These are phyloP conservation scores for Magnaporthales sp. DNA, from an alignment of 2,329 filamentous ascomycete species.

Conservation along the genomic window DNA sequence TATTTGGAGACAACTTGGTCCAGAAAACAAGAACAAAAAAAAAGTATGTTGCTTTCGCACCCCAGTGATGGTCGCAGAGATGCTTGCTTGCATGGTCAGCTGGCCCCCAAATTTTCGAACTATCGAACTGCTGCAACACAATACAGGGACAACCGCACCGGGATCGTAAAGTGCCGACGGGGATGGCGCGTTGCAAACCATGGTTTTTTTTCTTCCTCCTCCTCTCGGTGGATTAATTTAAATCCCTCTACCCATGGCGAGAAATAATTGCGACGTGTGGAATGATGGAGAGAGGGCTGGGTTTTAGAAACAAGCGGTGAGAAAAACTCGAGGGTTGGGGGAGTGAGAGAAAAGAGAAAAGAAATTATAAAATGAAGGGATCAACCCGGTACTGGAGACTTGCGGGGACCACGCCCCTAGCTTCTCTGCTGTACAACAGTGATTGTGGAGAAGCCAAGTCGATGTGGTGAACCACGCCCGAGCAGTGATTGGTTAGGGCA, in stretches of 20 bases:
- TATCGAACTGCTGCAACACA: background rate
- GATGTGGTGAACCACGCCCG: background rate
- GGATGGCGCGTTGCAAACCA: background rate
- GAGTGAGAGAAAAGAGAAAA: background rate
- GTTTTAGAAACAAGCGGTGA: background rate
- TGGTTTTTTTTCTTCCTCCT: background rate
- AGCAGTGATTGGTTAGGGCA: background rate
- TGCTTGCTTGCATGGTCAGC: background rate
- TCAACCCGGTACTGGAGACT: background rate
- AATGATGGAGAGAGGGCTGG: background rate
- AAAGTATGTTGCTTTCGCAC: background rate
- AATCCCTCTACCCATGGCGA: background rate
- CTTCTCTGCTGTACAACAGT: background rate
- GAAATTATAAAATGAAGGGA: background rate
- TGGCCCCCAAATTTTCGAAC: background rate
- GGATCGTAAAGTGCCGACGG: background rate
- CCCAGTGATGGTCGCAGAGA: background rate
- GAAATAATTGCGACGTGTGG: background rate
- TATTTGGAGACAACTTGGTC: background rate
- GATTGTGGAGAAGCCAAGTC: background rate
- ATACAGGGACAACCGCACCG: background rate
- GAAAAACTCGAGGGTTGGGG: background rate
- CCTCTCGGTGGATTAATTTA: background rate
- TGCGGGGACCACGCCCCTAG: background rate
- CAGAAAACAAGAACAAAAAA: background rate